A percentile compares a stretch with the other conserved stretches of the same genome.
These are phyloP conservation scores for Penicillium bialowiezense DNA, from an alignment of 495 filamentous ascomycete species.

Conservation along the genomic window DNA sequence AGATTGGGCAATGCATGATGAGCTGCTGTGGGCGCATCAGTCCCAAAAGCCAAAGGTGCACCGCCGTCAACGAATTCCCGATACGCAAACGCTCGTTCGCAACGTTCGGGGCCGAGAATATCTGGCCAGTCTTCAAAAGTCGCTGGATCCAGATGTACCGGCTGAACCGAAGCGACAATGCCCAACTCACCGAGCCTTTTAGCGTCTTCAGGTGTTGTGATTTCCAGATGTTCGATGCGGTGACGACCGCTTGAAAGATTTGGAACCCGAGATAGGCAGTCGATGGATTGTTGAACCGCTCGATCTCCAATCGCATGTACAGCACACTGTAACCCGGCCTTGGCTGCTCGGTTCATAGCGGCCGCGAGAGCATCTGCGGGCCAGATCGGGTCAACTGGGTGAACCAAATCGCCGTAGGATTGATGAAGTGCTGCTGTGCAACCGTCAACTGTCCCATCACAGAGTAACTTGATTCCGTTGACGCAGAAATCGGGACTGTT, in stretches of 20 bases:
- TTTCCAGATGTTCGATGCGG: constrained; percentile 62
- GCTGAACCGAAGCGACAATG: constrained; percentile 63
- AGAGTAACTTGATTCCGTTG: constrained; percentile 58
- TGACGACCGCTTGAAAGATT: constrained; percentile 39
- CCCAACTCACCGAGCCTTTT: constrained; percentile 49
- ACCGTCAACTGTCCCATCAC: constrained; percentile 57
- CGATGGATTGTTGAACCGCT: constrained; percentile 52
- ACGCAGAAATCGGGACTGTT: constrained; percentile 49
- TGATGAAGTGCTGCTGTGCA: constrained; percentile 57
- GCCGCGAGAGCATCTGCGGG: neutral
- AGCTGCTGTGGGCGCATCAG: constrained; percentile 61
- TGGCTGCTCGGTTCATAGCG: constrained; percentile 8
- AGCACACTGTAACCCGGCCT: constrained; percentile 55
- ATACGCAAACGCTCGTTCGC: constrained; percentile 58
- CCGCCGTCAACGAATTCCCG: constrained; percentile 54
- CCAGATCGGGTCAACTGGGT: constrained; percentile 10
- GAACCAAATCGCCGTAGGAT: constrained; percentile 38
- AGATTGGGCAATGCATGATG: constrained; percentile 53
- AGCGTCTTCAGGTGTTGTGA: constrained; percentile 52
- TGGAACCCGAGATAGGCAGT: constrained; percentile 44
- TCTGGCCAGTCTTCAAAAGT: constrained; percentile 58
- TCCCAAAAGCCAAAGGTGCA: constrained; percentile 54
- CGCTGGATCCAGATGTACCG: constrained; percentile 62
- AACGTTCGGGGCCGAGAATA: constrained; percentile 51
- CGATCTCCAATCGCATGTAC: constrained; percentile 63